phyloP scores from a whole-genome alignment of 2,329 filamentous ascomycete genomes.

The Venturia asperata region DNA sequence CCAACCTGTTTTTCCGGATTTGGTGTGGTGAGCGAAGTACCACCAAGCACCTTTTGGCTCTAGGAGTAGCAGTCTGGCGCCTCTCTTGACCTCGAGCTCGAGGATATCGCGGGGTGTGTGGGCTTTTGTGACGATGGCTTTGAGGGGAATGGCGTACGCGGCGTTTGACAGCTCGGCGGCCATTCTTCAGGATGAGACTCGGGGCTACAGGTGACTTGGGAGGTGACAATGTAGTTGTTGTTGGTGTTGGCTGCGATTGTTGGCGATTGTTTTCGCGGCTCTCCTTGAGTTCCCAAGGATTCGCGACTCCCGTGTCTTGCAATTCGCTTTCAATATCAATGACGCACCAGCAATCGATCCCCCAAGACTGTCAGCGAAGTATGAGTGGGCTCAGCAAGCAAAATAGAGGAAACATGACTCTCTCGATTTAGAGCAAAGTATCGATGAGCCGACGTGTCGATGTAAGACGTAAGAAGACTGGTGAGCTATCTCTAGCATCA shows the following conservation, averaged over 20 bases:
- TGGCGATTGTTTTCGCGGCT: not conserved
- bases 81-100: conserved; percentile 13
- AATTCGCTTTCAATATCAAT: not conserved
- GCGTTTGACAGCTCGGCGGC: conserved; percentile 4
- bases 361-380: not conserved
- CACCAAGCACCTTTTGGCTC: conserved; percentile 18
- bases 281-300: not conserved
- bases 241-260: not conserved
- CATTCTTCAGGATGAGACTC: not conserved
- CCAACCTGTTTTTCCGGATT: conserved; percentile 28
- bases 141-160: not conserved
- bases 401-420: not conserved
- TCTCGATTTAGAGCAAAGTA: not conserved
- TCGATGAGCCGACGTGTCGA: not conserved
- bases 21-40: conserved; percentile 18
- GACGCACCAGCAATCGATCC: not conserved
- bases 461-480: no score
- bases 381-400: not conserved
- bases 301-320: not conserved
- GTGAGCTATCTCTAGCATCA: not conserved
- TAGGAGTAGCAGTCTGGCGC: conserved; percentile 9
- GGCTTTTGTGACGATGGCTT: not conserved
- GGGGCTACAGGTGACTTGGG: not conserved
- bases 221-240: not conserved
- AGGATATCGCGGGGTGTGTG: conserved; percentile 16